phyloP scores from a whole-genome alignment of 768 basidiomycete species.

The Serendipita sp. region DNA sequence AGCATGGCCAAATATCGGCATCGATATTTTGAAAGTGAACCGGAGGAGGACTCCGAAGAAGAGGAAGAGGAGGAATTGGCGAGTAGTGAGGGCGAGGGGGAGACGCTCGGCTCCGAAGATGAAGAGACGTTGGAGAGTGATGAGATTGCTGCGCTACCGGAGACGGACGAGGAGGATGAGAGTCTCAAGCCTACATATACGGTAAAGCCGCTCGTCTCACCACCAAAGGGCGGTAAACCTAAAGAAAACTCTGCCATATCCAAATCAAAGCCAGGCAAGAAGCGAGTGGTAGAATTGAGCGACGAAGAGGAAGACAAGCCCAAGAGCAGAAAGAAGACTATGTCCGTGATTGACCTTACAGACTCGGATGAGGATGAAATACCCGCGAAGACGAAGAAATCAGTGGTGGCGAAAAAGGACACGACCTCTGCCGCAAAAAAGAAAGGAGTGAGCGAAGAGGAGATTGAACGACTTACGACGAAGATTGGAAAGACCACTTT shows the following conservation, averaged over 20 bases:
- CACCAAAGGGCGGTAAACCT: neutral
- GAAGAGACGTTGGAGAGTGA: conserved; percentile 11
- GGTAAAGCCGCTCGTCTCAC: neutral
- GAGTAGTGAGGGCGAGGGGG: conserved; percentile 2
- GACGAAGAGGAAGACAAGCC: neutral
- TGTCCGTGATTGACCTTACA: neutral
- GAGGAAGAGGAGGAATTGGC: conserved; percentile 11
- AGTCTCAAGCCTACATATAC: conserved; percentile 13
- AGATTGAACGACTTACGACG: neutral
- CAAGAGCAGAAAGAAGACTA: neutral
- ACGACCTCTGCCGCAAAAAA: neutral
- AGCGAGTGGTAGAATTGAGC: neutral
- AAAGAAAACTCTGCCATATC: neutral
- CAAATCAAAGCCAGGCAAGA: neutral
- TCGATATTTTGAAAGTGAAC: conserved; percentile 12
- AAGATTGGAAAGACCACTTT: neutral
- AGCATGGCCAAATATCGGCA: too few relatives aligned
- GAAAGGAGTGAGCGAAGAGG: neutral
- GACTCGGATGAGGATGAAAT: neutral
- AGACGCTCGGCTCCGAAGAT: neutral
- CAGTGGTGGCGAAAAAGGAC: neutral
- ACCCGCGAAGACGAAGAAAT: neutral
- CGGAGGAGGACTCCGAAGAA: conserved; percentile 11
- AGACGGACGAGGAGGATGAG: conserved; percentile 12
- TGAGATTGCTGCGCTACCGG: conserved; percentile 17